A percentile compares a stretch with the other conserved stretches of the same genome.
These are phyloP conservation scores for Collybia sordida DNA, from an alignment of 768 basidiomycete genomes.

Conservation along the genomic window DNA sequence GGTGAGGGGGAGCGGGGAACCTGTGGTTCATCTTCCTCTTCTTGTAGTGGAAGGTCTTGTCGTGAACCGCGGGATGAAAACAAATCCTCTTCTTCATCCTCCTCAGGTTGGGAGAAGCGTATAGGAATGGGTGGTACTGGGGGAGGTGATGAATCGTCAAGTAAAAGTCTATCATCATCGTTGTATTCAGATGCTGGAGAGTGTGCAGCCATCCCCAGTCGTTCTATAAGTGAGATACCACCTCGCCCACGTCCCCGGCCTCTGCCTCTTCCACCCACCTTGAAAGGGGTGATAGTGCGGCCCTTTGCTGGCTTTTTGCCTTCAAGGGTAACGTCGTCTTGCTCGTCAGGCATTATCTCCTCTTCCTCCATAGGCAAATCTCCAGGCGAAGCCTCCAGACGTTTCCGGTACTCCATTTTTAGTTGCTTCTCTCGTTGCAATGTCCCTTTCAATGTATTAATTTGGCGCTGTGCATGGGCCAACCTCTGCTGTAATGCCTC, in stretches of 20 bases:
- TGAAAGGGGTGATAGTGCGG: constrained; percentile 54
- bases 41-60: constrained; percentile 23
- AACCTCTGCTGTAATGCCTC: constrained; percentile 79
- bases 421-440: constrained; percentile 83
- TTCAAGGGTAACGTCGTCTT: constrained; percentile 43
- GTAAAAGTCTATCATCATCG: constrained; percentile 30
- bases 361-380: constrained; percentile 44
- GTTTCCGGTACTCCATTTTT: constrained; percentile 63
- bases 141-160: constrained; percentile 33
- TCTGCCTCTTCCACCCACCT: constrained; percentile 46
- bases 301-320: constrained; percentile 32
- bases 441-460: constrained; percentile 77
- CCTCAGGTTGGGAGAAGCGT: constrained; percentile 29
- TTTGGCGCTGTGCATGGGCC: constrained; percentile 85
- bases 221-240: constrained; percentile 58
- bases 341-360: constrained; percentile 40
- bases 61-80: constrained; percentile 20
- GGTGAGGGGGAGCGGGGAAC: constrained; percentile 38
- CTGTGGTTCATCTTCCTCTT: constrained; percentile 18
- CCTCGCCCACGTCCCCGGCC: constrained; percentile 51
- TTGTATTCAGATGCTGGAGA: constrained; percentile 53
- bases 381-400: constrained; percentile 43
- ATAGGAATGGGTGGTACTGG: constrained; percentile 43
- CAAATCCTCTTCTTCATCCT: constrained; percentile 39
- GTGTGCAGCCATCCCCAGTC: constrained; percentile 57